These are phyloP conservation scores for Candida insectalens DNA, from an alignment of 805 yeast genomes.

Conservation along the genomic window DNA sequence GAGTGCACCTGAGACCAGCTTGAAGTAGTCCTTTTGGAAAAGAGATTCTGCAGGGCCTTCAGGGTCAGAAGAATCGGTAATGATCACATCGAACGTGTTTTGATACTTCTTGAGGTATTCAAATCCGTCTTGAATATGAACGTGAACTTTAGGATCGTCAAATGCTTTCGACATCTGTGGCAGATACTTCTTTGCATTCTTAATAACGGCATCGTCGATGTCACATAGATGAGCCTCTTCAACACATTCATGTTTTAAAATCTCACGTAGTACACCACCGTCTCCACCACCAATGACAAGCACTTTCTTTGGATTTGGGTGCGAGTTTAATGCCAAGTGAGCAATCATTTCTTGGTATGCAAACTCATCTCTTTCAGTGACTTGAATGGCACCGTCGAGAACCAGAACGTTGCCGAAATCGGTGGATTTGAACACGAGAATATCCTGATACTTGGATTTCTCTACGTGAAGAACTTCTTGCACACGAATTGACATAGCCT, in stretches of 20 bases:
- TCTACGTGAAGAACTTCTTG: conserved; percentile 80
- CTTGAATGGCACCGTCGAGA: conserved; percentile 91
- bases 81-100: conserved; percentile 86
- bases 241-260: conserved; percentile 78
- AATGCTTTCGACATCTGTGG: conserved; percentile 83
- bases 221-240: conserved; percentile 90
- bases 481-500: conserved; percentile 87
- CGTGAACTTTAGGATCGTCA: conserved; percentile 80
- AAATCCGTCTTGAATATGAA: conserved; percentile 96
- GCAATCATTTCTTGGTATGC: conserved; percentile 98
- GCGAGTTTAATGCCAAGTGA: conserved; percentile 85
- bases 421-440: conserved; percentile 84
- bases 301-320: conserved; percentile 89
- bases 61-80: conserved; percentile 96
- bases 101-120: conserved; percentile 79
- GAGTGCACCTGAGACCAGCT: conserved; percentile 75
- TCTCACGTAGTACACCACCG: conserved; percentile 95
- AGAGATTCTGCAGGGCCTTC: conserved; percentile 96
- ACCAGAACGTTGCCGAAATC: conserved; percentile 94
- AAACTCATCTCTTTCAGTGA: conserved; percentile 94
- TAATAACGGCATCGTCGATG: conserved; percentile 89
- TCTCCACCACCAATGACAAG: conserved; percentile 98
- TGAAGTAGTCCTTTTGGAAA: conserved; percentile 88
- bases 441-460: conserved; percentile 87
- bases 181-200: conserved; percentile 75